Base-by-base conservation (phyloP, 192 early-diverging fungal species). In the Backusella tuberculispora region DNA sequence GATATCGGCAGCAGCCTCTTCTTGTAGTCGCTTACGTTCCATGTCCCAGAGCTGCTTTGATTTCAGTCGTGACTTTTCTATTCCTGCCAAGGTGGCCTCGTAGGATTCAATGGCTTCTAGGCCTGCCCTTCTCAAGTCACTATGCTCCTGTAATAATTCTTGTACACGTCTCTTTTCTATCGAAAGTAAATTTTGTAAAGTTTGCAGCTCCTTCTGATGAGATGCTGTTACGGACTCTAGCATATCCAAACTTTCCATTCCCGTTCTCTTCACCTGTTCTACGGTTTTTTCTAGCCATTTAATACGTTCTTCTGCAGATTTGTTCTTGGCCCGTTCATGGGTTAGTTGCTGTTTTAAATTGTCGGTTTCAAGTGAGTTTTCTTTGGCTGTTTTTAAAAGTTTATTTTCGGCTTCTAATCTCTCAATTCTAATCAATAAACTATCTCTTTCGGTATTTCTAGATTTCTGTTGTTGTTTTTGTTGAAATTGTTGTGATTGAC, bases 51-150 rank as follows among this genome's bases (percentile, higher is more conserved):
- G 76, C 50, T 83, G 75, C 13, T 66, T 29, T 56, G 68, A 75
- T 8, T 79, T 76, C 10, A 71, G 60, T 12, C 72, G 29, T 34
- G 81, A 76, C 17, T 74, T 72, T 44, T 83, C 76, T 10, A 81
- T 43, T 24, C 76, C 72, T 4, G 79, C 69, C 17, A 81, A 41
- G 7, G 74, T 84, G n/a, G 63, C 63, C 45, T 83, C 81, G 29
- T 83, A 83, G 24, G 75, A 80, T 41, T 80, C 81, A 44, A 83
- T 80, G 6, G 81, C 78, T 50, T 83, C 81, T 7, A 76, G 43
- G 6, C 78, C 81, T 37, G 74, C 78, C 43, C 77, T 76, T 71
- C 76, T 67, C 63, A 83, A 66, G 19, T 77, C 78, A 46, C 73
- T 71, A 29, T 47, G 38, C 44, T 83, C 78, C 19, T 73, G 38